Percentiles rank a stretch among this genome's conserved stretches.
Conservation (phyloP, 495 filamentous ascomycete genomes). For the Podospora australis region DNA sequence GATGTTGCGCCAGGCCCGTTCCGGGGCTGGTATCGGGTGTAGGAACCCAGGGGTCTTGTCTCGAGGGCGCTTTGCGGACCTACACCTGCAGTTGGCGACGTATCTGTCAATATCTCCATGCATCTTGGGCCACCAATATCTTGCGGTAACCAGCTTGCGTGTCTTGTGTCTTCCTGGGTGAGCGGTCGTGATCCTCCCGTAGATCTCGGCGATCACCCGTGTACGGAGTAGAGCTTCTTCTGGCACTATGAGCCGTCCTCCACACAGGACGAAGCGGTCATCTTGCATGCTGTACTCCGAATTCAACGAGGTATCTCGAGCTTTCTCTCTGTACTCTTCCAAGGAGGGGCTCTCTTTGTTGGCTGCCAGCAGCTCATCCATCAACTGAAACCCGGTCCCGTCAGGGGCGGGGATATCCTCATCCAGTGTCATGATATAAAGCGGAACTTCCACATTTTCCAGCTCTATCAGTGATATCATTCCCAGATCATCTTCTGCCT, state of each 20-base stretch:
- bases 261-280: background rate
- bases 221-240: background rate
- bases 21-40: background rate
- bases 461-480: background rate
- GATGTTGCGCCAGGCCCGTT: background rate
- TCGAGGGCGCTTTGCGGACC: background rate
- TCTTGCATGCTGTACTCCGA: background rate
- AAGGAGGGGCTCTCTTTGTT: background rate
- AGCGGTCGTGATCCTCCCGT: too few species aligned
- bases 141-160: background rate
- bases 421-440: background rate
- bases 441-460: background rate
- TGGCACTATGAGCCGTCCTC: background rate
- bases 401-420: background rate
- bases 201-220: background rate
- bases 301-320: background rate
- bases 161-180: slow-evolving; percentile 4
- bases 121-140: background rate
- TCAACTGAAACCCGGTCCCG: background rate
- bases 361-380: background rate
- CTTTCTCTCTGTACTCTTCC: background rate
- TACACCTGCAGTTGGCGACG: background rate
- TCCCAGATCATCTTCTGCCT: background rate
- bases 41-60: background rate
- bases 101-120: background rate